Evolutionary conservation across 768 basidiomycete genomes (phyloP).

Genomic region (Coprinopsis cinerea): DNA sequence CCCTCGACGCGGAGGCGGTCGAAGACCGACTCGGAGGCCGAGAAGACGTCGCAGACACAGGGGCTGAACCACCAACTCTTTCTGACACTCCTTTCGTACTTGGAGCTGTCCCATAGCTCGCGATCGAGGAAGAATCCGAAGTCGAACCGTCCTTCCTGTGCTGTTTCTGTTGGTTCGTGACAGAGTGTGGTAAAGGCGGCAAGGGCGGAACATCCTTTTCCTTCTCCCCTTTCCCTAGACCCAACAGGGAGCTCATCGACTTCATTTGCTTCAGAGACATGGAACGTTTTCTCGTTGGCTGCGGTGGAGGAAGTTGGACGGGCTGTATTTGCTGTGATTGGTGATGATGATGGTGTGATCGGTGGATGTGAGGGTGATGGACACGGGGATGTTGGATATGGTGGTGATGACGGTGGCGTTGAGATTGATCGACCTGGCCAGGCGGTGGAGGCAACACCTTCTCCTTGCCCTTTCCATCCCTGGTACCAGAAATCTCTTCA

Average conservation of each 20-base stretch:
- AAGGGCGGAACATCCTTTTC: conserved; percentile 31
- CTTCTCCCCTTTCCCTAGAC: background rate
- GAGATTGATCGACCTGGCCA: no score
- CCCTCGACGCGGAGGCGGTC: no score
- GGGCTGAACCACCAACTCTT: no score
- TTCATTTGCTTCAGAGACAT: conserved; percentile 41
- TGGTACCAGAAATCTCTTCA: conserved; percentile 19
- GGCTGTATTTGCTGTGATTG: no score
- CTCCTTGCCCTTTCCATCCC: background rate
- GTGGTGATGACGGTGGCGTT: no score
- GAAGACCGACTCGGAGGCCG: conserved; percentile 19
- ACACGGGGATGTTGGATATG: no score
- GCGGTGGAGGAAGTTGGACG: background rate
- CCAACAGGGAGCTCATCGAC: conserved; percentile 32
- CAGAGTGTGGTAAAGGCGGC: conserved; percentile 35
- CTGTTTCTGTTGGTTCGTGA: conserved; percentile 12
- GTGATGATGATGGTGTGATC: no score
- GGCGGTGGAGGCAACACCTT: conserved; percentile 17
- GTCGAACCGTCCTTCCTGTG: no score
- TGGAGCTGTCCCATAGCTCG: no score
- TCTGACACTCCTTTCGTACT: no score
- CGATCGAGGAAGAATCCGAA: no score
- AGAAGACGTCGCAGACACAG: background rate
- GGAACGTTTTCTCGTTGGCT: conserved; percentile 26
- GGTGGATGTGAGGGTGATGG: no score